A percentile compares a stretch with the other conserved stretches of the same genome.
phyloP scores from a whole-genome alignment of 331 rosid genomes.

The Malus hybrid region DNA sequence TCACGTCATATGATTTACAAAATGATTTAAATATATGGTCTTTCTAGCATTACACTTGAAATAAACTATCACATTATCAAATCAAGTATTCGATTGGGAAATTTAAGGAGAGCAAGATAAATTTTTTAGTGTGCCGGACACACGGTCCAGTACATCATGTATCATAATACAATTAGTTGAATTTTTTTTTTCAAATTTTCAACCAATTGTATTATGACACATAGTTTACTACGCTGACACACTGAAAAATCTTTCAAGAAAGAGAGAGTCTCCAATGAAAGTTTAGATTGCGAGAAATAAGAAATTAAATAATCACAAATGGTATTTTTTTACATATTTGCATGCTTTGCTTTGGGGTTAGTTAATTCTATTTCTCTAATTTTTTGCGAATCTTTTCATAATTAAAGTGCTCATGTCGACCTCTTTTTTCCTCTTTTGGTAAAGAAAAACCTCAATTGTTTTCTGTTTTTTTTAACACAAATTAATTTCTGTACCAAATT shows the following conservation, averaged over 20 bases:
- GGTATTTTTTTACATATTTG: neutral
- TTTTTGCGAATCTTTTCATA: neutral
- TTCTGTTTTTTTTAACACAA: too few species aligned
- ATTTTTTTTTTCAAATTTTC: too few species aligned
- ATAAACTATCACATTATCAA: neutral
- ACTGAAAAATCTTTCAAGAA: too few species aligned
- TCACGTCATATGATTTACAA: too few species aligned
- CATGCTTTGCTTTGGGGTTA: neutral
- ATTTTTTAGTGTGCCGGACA: too few species aligned
- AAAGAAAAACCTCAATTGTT: neutral
- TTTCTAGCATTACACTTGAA: too few species aligned
- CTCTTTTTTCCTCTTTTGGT: neutral
- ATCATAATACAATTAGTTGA: too few species aligned
- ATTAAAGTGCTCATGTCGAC: neutral
- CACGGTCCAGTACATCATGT: accelerated
- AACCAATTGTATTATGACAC: too few species aligned
- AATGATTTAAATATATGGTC: too few species aligned
- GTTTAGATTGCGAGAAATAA: neutral
- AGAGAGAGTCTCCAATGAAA: neutral
- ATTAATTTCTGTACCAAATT: too few species aligned
- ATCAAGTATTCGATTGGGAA: neutral
- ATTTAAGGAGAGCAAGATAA: neutral
- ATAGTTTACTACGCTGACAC: accelerated
- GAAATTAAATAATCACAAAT: neutral
- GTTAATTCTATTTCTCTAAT: too few species aligned